Conservation (phyloP, 257 asterid genomes). For the Przewalskia tangutica region DNA sequence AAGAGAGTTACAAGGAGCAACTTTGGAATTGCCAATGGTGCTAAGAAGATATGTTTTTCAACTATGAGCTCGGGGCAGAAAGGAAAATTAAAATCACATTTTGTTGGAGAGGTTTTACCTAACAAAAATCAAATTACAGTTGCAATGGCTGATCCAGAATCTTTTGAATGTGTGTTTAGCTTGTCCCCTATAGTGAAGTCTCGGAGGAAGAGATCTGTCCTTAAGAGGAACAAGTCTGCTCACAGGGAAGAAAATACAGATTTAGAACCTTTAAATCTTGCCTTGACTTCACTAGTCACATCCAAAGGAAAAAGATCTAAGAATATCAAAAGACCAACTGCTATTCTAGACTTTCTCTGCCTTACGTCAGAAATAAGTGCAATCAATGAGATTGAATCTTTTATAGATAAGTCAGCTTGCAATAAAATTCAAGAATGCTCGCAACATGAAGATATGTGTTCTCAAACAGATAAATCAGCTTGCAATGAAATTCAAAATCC, state of each 20-base stretch:
- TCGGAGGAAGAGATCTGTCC: constrained; percentile 16
- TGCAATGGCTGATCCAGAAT: constrained; percentile 8
- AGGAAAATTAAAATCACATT: not conserved
- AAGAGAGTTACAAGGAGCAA: not conserved
- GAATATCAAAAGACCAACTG: not conserved
- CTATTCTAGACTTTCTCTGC: not conserved
- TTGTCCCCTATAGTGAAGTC: constrained; percentile 9
- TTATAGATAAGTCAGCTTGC: not conserved
- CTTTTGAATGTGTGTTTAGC: not conserved
- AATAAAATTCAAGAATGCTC: not conserved
- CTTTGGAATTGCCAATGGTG: not conserved
- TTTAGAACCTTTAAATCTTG: not conserved
- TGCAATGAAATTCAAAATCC: not conserved
- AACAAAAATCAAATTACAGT: not conserved
- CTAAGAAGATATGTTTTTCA: not conserved
- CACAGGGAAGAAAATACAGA: not conserved
- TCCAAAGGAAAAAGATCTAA: constrained; percentile 5
- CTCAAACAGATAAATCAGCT: not conserved
- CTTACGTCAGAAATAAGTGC: not conserved
- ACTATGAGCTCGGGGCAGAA: not conserved
- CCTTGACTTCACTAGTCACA: not conserved
- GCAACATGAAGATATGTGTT: not conserved
- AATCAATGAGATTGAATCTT: not conserved
- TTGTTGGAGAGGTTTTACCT: not conserved
- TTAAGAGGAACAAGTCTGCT: constrained; percentile 3